Base-by-base conservation (phyloP, 352 stramenopile species). In the Phytophthora idaei region DNA sequence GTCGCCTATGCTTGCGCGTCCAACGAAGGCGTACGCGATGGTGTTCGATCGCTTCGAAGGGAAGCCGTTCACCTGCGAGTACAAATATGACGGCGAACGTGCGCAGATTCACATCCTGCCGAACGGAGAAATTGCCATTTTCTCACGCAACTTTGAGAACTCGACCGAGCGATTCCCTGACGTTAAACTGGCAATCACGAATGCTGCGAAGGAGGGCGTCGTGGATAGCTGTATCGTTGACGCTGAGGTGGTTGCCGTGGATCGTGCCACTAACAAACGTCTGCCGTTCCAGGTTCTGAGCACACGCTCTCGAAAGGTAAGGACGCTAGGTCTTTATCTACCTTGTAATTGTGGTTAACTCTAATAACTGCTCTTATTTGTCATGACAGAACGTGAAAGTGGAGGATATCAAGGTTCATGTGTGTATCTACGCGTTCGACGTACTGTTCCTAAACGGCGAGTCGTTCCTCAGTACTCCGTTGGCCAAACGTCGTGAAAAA, bases 41-140 rank as follows among this genome's bases (percentile, higher is more conserved):
- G 97, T 99, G 9, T 92, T 99, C 45, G 97, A 99, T 59, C 91
- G 98, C 7, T 95, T 99, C 54, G 86, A 98, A 70, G 96, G 94
- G 29, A 87, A 93, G 72, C 80, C 87, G 34, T 99, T 99, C 74
- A 99, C 97, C 4, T 99, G 96, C 71, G 98, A 99, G 76, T 99
- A 98, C 90, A 99, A 99, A 80, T 99, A 99, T 76, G 98, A 99
- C 71, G 98, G 98, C 34, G 98, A 99, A 76, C 86, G 98, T 46
- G 96, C 97, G 5, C 98, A 99, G 74, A 93, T 95, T 47, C 97
- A 99, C 77, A 97, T 98, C 46, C 76, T 92, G 5, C 53, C 76
- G 0, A 85, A 91, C 47, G 97, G 95, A 31, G 82, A 87, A 48
- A 93, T 99, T 34, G 94, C 96, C 50, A 98, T 99, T 49, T 99